Base-by-base conservation (phyloP, 371 early-diverging fungal genomes). In the Coemansia sp. region DNA sequence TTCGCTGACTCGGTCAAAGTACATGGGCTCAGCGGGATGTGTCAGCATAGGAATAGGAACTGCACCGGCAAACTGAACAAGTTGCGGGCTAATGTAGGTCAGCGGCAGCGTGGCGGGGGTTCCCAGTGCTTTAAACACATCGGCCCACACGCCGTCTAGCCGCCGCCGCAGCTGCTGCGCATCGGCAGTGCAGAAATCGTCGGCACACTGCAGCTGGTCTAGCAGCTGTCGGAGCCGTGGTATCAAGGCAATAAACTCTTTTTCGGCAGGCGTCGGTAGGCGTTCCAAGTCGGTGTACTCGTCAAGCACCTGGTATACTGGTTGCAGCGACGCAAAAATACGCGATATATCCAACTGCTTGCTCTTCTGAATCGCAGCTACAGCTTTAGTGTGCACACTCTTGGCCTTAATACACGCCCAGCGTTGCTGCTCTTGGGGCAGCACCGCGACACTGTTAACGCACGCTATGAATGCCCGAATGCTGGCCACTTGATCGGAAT, bases 31-130 rank as follows among this genome's bases (percentile, higher is more conserved):
- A 0, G 67, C 60, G 4, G 71, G 71, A 17, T 59, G 41, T 2
- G 67, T 58, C n/a, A 75, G 63, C 61, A 60, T 28, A 2, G 75
- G 75, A 28, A 75, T 75, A n/a, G 71, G 71, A 17, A 75, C 40
- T n/a, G 71, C 67, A 13, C 67, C 39, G 1, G 64, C 19, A 32
- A 75, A 64, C 48, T 46, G 52, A 1, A 61, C 44, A 4, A 74
- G 55, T 36, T 7, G 19, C 7, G 70, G 60, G 28, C 71, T 46
- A 7, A 55, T 46, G 9, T 67, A 53, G 4, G 40, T 52, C 2
- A 71, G 51, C 1, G 67, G 19, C 26, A 70, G 32, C 23, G 61
- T 41, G 2, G 61, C 36, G 1, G 59, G 57, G 2, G 64, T 57
- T n/a, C 9, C 40, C n/a, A 66, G 49, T 1, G 40, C 17, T 36